phyloP scores from a whole-genome alignment of 495 filamentous ascomycete species.

The Tricharina praecox region DNA sequence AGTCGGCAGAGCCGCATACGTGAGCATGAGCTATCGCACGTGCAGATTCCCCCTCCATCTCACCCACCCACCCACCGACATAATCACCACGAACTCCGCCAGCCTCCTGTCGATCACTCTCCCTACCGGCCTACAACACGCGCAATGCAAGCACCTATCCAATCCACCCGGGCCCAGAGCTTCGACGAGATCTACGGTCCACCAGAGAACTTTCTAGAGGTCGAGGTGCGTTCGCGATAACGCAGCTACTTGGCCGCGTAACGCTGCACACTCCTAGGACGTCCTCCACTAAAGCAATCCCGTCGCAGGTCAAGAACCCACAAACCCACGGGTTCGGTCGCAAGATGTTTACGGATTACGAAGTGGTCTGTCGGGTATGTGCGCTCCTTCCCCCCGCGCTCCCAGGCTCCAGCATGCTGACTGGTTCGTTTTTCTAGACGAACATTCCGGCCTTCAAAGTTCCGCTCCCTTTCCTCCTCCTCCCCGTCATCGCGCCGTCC shows the following conservation, averaged over 20 bases:
- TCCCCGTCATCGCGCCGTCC: no score
- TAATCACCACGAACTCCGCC: no score
- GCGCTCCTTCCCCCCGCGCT: neutral
- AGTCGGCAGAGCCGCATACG: no score
- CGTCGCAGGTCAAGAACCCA: constrained; percentile 82
- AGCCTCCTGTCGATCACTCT: no score
- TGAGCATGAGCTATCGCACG: no score
- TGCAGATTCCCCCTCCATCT: no score
- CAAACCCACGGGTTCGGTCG: constrained; percentile 89
- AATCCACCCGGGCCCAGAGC: constrained; percentile 54
- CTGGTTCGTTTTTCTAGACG: constrained; percentile 35
- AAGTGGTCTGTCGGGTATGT: constrained; percentile 62
- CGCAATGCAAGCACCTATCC: constrained; percentile 28
- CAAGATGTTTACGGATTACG: constrained; percentile 97
- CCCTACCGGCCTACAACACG: no score
- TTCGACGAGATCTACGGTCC: constrained; percentile 99
- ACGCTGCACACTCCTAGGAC: no score
- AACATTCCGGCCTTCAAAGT: constrained; percentile 99
- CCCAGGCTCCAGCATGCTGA: no score
- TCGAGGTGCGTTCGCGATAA: constrained; percentile 59
- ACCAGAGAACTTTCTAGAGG: constrained; percentile 96
- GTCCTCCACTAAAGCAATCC: neutral
- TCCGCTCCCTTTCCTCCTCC: constrained; percentile 17
- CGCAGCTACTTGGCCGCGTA: no score
- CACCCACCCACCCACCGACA: no score